Conservation (phyloP, 2,329 filamentous ascomycete species). For the Diaporthe amygdali region DNA sequence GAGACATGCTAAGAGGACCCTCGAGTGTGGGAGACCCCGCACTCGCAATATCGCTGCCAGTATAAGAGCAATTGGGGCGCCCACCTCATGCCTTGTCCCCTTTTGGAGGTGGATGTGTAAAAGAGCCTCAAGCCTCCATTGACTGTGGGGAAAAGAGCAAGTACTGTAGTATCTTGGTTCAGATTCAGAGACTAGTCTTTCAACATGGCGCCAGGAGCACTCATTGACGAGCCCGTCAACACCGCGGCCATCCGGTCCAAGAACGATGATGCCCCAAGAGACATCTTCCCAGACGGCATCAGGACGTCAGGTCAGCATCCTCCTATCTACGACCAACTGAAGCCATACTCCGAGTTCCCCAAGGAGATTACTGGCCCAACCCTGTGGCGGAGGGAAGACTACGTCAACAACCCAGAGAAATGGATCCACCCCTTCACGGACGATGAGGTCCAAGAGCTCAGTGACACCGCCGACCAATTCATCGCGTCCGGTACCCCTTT, state of each 20-base stretch:
- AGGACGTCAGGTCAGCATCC: constrained; percentile 72
- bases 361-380: constrained; percentile 73
- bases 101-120: not conserved
- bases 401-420: constrained; percentile 64
- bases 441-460: constrained; percentile 72
- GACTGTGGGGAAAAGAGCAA: not conserved
- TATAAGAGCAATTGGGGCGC: constrained; percentile 4
- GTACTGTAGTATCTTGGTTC: not conserved
- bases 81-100: not conserved
- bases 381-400: constrained; percentile 74
- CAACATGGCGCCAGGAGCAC: constrained; percentile 28
- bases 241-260: constrained; percentile 27
- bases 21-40: constrained; percentile 10
- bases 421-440: constrained; percentile 76
- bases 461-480: constrained; percentile 71
- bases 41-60: not conserved
- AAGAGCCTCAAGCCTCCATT: constrained; percentile 10
- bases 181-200: not conserved
- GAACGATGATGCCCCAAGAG: constrained; percentile 39
- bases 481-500: constrained; percentile 68
- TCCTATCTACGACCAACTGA: constrained; percentile 69
- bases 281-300: constrained; percentile 53
- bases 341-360: constrained; percentile 73
- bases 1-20: constrained; percentile 10
- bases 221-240: constrained; percentile 19